Evolutionary conservation across 768 basidiomycete genomes (phyloP), one percentile per base, ranked within the genome.

Genomic region (Macrolepiota fuliginosa): DNA sequence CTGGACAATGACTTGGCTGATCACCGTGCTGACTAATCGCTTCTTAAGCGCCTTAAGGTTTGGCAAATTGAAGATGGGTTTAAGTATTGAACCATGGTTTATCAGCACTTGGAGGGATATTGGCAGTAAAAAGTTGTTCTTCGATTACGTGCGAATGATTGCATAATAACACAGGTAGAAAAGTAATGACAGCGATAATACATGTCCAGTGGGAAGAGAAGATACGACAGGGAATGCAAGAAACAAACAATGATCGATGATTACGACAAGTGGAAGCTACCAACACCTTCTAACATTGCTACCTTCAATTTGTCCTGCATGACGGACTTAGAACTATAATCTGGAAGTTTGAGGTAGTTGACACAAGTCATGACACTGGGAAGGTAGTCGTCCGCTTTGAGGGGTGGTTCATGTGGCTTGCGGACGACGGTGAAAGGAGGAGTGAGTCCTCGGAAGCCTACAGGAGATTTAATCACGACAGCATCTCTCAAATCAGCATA

Each of bases 361-460:
- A 94, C 96, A 73, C 97, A 99, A 3, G 97, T 98, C 97, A 98
- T 98, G 32, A 98, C 96, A 68, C 93, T 96, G 0, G 96, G 96
- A 29, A 98, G 80, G 71, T 97, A 96, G 70, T 97, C 93, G 71
- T 98, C 94, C 6, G 96, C 92, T 5, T 85, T 86, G 61, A 97
- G 80, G 11, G 95, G 91, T 6, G 91, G 81, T 74, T 98, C 97
- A 66, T 96, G 95, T 9, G 93, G 95, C 75, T 98, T 98, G 64
- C 96, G 88, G 19, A 99, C 96, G 22, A 99, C 96, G 1, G 97
- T 99, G 62, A 99, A 81, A 2, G 91, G 86, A 1, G 97, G 97
- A 66, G 92, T 94, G 55, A 99, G 82, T 4, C 94, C 95, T 61
- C 92, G 88, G 90, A 98, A 99, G 50, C 95, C 94, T 91, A 66